phyloP scores from a whole-genome alignment of 2,329 filamentous ascomycete genomes.

The Aureobasidium sp. region DNA sequence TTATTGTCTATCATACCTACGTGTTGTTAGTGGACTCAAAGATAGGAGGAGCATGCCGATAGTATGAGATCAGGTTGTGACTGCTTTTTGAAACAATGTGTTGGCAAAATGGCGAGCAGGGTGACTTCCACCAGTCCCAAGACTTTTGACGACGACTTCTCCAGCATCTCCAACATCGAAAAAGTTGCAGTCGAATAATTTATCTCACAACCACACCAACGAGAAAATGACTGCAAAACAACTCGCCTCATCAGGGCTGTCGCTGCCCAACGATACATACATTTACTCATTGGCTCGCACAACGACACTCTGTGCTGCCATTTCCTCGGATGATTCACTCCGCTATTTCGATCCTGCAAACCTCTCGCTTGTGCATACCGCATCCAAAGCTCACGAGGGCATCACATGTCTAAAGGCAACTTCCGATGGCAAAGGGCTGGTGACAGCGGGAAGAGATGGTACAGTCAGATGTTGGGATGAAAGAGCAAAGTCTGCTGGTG shows the following conservation, averaged over 20 bases:
- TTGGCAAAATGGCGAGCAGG: background rate
- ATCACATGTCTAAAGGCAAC: conserved; percentile 52
- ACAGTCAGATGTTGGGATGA: conserved; percentile 59
- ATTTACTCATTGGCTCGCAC: conserved; percentile 47
- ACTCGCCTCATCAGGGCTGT: conserved; percentile 8
- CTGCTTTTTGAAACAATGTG: background rate
- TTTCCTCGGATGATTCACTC: conserved; percentile 63
- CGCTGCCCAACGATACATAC: conserved; percentile 35
- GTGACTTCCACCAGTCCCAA: background rate
- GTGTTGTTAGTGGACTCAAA: background rate
- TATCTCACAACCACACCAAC: background rate
- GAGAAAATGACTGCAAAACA: conserved; percentile 4
- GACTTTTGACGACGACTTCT: background rate
- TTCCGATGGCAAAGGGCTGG: conserved; percentile 40
- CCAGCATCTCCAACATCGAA: background rate
- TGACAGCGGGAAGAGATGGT: conserved; percentile 66
- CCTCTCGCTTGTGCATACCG: conserved; percentile 44
- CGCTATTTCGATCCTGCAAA: conserved; percentile 54
- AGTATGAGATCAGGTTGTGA: background rate
- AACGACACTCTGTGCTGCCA: conserved; percentile 44
- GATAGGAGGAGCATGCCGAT: background rate
- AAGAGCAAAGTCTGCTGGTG: conserved; percentile 36
- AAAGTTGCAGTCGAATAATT: background rate
- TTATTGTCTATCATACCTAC: background rate
- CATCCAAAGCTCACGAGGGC: conserved; percentile 45